These are phyloP conservation scores for Juglanconis oblonga DNA, from an alignment of 2,329 filamentous ascomycete species.

Conservation along the genomic window DNA sequence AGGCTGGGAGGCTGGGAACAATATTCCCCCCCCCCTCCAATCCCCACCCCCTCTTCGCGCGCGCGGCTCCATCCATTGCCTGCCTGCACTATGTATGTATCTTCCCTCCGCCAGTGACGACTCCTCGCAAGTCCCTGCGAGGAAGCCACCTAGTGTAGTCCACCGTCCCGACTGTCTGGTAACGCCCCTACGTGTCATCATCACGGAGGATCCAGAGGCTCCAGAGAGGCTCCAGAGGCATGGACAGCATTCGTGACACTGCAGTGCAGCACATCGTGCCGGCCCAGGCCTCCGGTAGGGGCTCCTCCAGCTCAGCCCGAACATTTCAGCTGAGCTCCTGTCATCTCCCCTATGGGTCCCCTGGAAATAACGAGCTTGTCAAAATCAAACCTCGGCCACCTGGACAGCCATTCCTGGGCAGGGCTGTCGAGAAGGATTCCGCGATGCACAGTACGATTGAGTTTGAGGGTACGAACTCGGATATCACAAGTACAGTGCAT, in stretches of 20 bases:
- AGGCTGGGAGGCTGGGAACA: no score
- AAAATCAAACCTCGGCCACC: background rate
- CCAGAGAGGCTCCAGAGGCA: no score
- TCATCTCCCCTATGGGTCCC: background rate
- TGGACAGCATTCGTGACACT: background rate
- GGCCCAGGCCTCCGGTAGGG: background rate
- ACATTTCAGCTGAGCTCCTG: background rate
- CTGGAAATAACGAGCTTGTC: background rate
- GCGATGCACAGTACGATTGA: background rate
- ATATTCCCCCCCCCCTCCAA: no score
- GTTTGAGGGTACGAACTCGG: background rate
- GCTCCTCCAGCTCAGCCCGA: background rate
- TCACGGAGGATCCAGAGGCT: background rate
- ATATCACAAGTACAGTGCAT: background rate
- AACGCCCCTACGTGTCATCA: background rate
- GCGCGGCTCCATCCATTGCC: no score
- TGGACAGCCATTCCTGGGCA: background rate
- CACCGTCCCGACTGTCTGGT: background rate
- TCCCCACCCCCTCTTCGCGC: no score
- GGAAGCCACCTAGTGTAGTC: no score
- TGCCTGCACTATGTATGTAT: background rate
- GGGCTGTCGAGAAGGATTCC: background rate
- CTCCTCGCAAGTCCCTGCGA: background rate
- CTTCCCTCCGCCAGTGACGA: background rate
- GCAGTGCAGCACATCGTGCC: background rate